phyloP scores from a whole-genome alignment of 1,284 basidiomycete species.

The Puccinia hordei region DNA sequence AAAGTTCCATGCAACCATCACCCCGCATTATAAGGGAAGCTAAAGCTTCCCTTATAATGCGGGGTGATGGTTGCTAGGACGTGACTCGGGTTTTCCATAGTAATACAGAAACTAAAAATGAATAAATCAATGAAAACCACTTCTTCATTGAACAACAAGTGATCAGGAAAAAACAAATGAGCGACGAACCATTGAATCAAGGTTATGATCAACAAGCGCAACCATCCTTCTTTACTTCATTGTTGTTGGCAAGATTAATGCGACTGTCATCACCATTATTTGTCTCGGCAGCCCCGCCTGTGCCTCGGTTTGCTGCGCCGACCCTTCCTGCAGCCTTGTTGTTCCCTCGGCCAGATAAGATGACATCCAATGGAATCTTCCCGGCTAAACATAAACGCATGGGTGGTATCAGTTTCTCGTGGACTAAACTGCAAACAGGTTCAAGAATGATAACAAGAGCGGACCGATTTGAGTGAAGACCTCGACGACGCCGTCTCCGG shows the following conservation, averaged over 20 bases:
- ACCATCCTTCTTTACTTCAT: conserved; percentile 70
- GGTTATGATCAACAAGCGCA: conserved; percentile 89
- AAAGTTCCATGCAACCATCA: too few species aligned
- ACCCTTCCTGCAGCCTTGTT: conserved; percentile 63
- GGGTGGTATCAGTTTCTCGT: conserved; percentile 52
- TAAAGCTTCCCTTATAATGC: too few species aligned
- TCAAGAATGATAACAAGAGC: conserved; percentile 57
- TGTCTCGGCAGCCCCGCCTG: conserved; percentile 61
- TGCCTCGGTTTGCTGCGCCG: conserved; percentile 66
- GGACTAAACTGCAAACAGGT: conserved; percentile 51
- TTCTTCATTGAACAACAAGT: neutral
- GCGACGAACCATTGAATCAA: conserved; percentile 78
- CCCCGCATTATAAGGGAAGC: too few species aligned
- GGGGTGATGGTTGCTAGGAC: too few species aligned
- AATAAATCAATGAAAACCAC: neutral
- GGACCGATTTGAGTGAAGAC: conserved; percentile 96
- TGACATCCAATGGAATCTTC: conserved; percentile 92
- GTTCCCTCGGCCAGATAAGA: conserved; percentile 72
- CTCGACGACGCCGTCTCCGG: conserved; percentile 91
- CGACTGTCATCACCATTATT: conserved; percentile 61
- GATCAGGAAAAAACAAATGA: conserved; percentile 66
- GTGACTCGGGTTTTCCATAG: neutral
- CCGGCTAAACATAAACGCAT: conserved; percentile 67
- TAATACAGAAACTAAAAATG: neutral
- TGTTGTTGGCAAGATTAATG: conserved; percentile 73